A percentile compares a stretch with the other conserved stretches of the same genome.
Conservation (phyloP, 371 early-diverging fungal species). For the Rhizopus microsporus region DNA sequence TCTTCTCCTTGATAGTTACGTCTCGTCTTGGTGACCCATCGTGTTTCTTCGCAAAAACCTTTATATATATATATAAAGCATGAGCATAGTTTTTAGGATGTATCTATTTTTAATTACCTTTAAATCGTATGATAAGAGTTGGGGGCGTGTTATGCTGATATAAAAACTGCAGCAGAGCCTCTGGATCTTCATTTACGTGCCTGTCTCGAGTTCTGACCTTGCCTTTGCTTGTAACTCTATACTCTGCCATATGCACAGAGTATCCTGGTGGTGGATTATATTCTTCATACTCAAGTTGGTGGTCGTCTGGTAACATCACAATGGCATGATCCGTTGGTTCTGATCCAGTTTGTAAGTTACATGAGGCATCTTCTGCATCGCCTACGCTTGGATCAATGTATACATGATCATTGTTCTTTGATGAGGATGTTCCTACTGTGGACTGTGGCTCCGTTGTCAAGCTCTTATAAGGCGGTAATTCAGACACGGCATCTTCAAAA, state of each 20-base stretch:
- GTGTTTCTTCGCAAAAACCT: constrained; percentile 51
- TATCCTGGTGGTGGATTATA: constrained; percentile 38
- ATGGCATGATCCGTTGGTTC: no score
- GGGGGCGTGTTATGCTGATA: constrained; percentile 45
- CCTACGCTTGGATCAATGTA: no score
- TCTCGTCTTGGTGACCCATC: constrained; percentile 27
- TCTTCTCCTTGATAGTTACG: constrained; percentile 42
- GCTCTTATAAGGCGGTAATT: no score
- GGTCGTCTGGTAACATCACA: no score
- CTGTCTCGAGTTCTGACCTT: constrained; percentile 35
- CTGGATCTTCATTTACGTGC: constrained; percentile 48
- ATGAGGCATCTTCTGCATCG: no score
- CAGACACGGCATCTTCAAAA: no score
- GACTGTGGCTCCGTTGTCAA: no score
- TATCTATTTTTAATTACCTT: constrained; percentile 23
- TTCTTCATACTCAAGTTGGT: no score
- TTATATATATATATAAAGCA: background rate
- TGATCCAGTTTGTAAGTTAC: no score
- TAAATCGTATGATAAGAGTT: constrained; percentile 33
- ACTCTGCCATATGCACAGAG: constrained; percentile 37
- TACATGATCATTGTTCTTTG: no score
- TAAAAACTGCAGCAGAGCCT: constrained; percentile 46
- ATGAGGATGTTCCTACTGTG: no score
- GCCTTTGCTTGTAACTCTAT: constrained; percentile 18
- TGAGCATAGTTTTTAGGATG: no score